These are phyloP conservation scores for Rhizophagus sp. DNA, from an alignment of 192 early-diverging fungal species.

Conservation along the genomic window DNA sequence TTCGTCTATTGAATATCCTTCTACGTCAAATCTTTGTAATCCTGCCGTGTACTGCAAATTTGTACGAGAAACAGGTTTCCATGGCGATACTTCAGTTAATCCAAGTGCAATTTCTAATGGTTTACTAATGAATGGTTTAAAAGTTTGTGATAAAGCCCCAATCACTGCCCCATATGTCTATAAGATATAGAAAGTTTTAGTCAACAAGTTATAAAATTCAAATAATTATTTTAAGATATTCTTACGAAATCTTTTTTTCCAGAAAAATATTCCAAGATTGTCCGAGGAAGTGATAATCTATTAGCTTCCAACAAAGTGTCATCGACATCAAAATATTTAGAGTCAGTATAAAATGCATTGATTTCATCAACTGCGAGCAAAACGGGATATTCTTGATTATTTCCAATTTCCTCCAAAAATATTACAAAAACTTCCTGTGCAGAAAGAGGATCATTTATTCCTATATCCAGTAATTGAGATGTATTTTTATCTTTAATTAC, in stretches of 20 bases:
- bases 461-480: constrained; percentile 40
- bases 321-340: constrained; percentile 45
- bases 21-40: constrained; percentile 38
- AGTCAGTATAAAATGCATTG: constrained; percentile 49
- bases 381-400: constrained; percentile 42
- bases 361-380: constrained; percentile 55
- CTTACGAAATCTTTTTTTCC: constrained; percentile 44
- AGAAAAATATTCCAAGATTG: constrained; percentile 51
- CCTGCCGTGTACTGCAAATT: constrained; percentile 39
- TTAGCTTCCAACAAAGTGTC: constrained; percentile 42
- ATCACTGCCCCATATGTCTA: constrained; percentile 44
- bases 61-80: constrained; percentile 35
- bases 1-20: constrained; percentile 44
- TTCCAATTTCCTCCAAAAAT: constrained; percentile 47
- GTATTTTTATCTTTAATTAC: constrained; percentile 37
- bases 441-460: constrained; percentile 43
- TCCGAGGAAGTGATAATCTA: constrained; percentile 43
- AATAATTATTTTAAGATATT: background rate
- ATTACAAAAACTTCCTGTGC: constrained; percentile 49
- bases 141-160: constrained; percentile 39
- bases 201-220: background rate
- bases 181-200: background rate
- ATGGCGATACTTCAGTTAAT: constrained; percentile 36
- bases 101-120: constrained; percentile 43
- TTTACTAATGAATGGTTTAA: constrained; percentile 39